Percentiles rank a stretch among this genome's conserved stretches.
These are phyloP conservation scores for Streptanthus diversifolius DNA, from an alignment of 345 rosid genomes.

Conservation along the genomic window DNA sequence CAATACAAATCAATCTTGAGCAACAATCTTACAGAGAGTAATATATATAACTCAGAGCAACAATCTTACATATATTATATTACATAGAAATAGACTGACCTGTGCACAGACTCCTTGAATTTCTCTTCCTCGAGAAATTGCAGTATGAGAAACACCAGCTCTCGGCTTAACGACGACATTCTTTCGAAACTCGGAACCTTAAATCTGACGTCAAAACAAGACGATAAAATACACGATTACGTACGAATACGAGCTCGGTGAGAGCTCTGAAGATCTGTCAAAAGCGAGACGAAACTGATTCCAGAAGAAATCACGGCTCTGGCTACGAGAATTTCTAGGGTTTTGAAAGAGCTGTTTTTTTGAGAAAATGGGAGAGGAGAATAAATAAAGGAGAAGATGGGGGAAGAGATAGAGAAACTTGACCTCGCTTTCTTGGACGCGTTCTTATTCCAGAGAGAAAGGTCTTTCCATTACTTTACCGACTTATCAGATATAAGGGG, in stretches of 20 bases:
- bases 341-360: slow-evolving; percentile 53
- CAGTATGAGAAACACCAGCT: slow-evolving; percentile 86
- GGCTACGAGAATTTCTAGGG: slow-evolving; percentile 78
- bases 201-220: background rate
- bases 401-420: slow-evolving; percentile 34
- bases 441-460: slow-evolving; percentile 46
- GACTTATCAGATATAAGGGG: slow-evolving; percentile 47
- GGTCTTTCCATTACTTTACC: slow-evolving; percentile 40
- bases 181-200: background rate
- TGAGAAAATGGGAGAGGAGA: slow-evolving; percentile 33
- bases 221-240: background rate
- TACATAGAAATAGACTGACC: slow-evolving; percentile 34
- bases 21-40: background rate
- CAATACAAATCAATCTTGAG: background rate
- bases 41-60: background rate
- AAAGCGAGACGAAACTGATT: background rate
- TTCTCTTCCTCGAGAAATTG: slow-evolving; percentile 95
- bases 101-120: slow-evolving; percentile 82
- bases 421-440: slow-evolving; percentile 92
- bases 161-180: slow-evolving; percentile 84
- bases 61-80: background rate
- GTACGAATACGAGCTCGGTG: slow-evolving; percentile 31
- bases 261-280: slow-evolving; percentile 8
- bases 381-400: slow-evolving; percentile 34
- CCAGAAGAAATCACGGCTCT: slow-evolving; percentile 18